A percentile compares a stretch with the other conserved stretches of the same genome.
Evolutionary conservation across 169 alveolate genomes (phyloP).

Genomic region (Amoebophrya sp.): DNA sequence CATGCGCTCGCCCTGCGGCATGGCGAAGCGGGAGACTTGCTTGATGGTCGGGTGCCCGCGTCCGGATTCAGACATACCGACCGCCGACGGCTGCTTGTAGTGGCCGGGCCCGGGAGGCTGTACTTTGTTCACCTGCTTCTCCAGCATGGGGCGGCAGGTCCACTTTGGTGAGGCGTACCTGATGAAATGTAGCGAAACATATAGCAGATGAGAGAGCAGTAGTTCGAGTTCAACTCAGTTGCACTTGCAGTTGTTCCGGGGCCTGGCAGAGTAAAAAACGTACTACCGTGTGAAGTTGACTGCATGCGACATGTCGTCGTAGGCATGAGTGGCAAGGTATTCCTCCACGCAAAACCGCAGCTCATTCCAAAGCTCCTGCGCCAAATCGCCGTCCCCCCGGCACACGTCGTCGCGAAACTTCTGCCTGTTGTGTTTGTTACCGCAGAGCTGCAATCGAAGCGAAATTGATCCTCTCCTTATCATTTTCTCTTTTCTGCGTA

Average conservation of each 20-base stretch:
- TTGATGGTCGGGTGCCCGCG: neutral
- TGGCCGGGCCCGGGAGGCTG: neutral
- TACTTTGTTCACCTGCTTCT: neutral
- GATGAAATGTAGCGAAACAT: neutral
- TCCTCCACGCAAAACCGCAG: neutral
- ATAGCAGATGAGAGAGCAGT: neutral
- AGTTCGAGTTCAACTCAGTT: too few species aligned
- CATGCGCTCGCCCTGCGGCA: neutral
- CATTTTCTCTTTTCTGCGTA: too few species aligned
- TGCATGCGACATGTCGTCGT: neutral
- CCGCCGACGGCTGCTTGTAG: neutral
- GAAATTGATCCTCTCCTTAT: too few species aligned
- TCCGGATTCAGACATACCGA: neutral
- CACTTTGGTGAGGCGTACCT: neutral
- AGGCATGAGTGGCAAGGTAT: neutral
- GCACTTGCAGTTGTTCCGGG: neutral
- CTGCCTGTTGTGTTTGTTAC: neutral
- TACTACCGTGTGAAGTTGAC: neutral
- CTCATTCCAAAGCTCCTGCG: neutral
- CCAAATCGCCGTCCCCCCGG: neutral
- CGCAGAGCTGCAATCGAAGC: too few species aligned
- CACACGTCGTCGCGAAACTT: neutral
- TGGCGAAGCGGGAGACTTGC: neutral
- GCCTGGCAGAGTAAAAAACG: neutral
- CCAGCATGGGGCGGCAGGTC: too few species aligned